Conservation (phyloP, 495 filamentous ascomycete genomes). For the Aspergillus ellipticus region DNA sequence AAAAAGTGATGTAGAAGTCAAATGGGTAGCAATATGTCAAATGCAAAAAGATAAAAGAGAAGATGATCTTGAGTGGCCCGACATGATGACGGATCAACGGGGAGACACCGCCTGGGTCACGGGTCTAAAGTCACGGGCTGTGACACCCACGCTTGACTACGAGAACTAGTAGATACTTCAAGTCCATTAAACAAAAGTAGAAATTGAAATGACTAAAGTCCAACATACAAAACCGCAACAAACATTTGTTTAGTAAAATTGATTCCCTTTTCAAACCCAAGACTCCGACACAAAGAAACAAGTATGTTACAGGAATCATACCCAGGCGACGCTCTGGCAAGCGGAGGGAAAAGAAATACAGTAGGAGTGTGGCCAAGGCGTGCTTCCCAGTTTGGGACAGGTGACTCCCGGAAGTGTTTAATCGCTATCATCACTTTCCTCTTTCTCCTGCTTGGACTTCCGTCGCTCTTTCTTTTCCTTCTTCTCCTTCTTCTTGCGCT, state of each 20-base stretch:
- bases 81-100: background rate
- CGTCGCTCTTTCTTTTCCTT: conserved; percentile 69
- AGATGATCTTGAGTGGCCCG: background rate
- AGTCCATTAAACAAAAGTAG: conserved; percentile 6
- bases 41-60: background rate
- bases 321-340: conserved; percentile 15
- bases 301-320: conserved; percentile 42
- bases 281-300: conserved; percentile 37
- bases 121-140: conserved; percentile 1
- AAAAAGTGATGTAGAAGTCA: background rate
- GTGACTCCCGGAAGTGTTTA: conserved; percentile 38
- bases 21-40: background rate
- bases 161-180: background rate
- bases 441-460: conserved; percentile 56
- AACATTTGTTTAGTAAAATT: conserved; percentile 15
- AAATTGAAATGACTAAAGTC: conserved; percentile 13
- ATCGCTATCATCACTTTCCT: conserved; percentile 56
- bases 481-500: conserved; percentile 70
- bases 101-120: conserved; percentile 15
- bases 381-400: conserved; percentile 11
- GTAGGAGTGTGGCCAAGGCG: background rate
- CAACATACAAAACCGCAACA: conserved; percentile 9
- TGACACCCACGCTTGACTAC: background rate
- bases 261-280: conserved; percentile 44
- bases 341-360: conserved; percentile 1